Conservation (phyloP, 2,329 filamentous ascomycete genomes). For the Fusarium nygamai region DNA sequence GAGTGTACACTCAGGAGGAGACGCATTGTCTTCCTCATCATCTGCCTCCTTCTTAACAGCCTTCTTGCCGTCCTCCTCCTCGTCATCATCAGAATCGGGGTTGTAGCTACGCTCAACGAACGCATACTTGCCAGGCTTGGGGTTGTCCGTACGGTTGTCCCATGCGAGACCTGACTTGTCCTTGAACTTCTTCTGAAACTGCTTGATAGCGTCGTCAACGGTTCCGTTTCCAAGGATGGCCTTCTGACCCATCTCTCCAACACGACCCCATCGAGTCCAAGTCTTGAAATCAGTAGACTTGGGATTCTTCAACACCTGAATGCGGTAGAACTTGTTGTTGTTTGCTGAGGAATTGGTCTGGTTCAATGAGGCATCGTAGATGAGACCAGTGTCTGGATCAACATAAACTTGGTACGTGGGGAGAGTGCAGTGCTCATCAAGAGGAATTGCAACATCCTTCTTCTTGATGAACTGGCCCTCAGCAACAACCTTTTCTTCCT, state of each 20-base stretch:
- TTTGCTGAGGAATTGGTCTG: constrained; percentile 78
- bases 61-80: constrained; percentile 48
- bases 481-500: constrained; percentile 50
- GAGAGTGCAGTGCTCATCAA: constrained; percentile 58
- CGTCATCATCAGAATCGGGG: constrained; percentile 70
- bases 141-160: constrained; percentile 61
- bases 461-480: constrained; percentile 60
- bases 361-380: constrained; percentile 83
- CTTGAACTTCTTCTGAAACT: constrained; percentile 71
- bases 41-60: constrained; percentile 50
- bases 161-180: constrained; percentile 68
- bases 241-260: constrained; percentile 68
- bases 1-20: constrained; percentile 65
- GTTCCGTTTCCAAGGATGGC: constrained; percentile 54
- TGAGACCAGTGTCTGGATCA: constrained; percentile 66
- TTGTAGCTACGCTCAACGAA: constrained; percentile 85
- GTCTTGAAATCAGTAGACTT: constrained; percentile 58
- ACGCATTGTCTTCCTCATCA: constrained; percentile 47
- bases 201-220: constrained; percentile 55
- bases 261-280: constrained; percentile 86
- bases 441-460: constrained; percentile 57
- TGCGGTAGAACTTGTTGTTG: constrained; percentile 84
- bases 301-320: constrained; percentile 67
- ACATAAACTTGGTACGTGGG: constrained; percentile 68
- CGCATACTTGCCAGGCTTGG: constrained; percentile 77